Base-by-base conservation (phyloP, 768 basidiomycete species). In the Termitomyces sp. region DNA sequence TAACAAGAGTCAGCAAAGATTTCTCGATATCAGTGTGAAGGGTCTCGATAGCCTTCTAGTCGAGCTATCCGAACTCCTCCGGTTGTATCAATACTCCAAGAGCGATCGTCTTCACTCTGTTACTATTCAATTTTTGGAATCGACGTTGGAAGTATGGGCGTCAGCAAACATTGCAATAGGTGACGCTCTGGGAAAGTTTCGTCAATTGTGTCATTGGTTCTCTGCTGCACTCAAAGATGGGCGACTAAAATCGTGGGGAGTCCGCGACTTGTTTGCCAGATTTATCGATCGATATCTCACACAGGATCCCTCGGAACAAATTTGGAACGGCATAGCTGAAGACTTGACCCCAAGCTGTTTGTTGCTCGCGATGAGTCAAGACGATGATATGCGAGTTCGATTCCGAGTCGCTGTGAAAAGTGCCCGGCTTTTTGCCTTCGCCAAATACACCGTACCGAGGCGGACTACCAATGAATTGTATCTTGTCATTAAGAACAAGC, bases 321-420 rank as follows among this genome's bases (percentile, higher is more conserved):
- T 77, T 38, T 87, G 88, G 88, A 64, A 74, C n/a, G 20, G 13
- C 59, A 6, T 69, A n/a, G 58, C 62, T 16, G 38, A 66, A 44
- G 59, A 60, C 40, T 63, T 76, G 59, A 10, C 30, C 14, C 81
- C 87, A 13, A 65, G 77, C 54, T 59, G 62, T 63, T 66, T 84
- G 33, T 75, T 92, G 35, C 81, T 82, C 12, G 67, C 68, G 28
- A 63, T 91, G 63, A 79, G 78, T 22, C 65, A 71, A n/a, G 90
- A 98, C 69, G 70, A 75, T 42, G 95, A 98, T 66, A 84, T 90
- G 20, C 83, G 94, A 33, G 88, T 97, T 47, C 85, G 96, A 16
- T 89, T 94, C 66, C 85, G 90, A 32, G 81, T 80, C 1, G 88
- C 88, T 1, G 73, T 77, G 14, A 70, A 81, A n/a, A 84, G 77